A percentile compares a stretch with the other conserved stretches of the same genome.
Evolutionary conservation across 495 filamentous ascomycete genomes (phyloP).

Genomic region (Monascus purpureus): DNA sequence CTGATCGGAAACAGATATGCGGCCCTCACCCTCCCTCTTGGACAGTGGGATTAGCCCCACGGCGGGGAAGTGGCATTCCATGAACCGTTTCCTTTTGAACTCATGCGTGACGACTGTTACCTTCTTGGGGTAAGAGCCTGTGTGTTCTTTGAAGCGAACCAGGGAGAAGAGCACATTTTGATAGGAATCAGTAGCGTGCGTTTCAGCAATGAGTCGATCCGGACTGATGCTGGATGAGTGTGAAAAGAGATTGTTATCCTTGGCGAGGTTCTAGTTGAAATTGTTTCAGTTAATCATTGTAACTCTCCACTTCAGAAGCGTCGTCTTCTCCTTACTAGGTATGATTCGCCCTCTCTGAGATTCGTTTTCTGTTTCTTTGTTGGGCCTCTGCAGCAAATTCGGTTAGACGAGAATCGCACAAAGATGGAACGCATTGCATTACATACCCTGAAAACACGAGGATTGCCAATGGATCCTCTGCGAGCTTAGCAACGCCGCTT

Average conservation of each 20-base stretch:
- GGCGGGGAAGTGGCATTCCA: constrained; percentile 52
- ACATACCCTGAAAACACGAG: constrained; percentile 59
- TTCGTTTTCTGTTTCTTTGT: constrained; percentile 39
- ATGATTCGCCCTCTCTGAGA: constrained; percentile 53
- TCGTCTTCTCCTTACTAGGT: constrained; percentile 29
- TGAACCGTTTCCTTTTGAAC: constrained; percentile 57
- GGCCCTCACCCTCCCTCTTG: neutral
- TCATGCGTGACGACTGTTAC: constrained; percentile 61
- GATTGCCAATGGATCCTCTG: constrained; percentile 23
- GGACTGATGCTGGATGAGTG: constrained; percentile 6
- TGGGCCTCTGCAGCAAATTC: constrained; percentile 33
- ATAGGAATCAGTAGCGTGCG: constrained; percentile 63
- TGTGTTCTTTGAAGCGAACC: constrained; percentile 37
- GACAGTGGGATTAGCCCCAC: constrained; percentile 30
- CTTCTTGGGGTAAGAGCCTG: constrained; percentile 18
- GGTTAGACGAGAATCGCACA: constrained; percentile 1
- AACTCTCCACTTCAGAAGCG: neutral
- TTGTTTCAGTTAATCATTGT: constrained; percentile 4
- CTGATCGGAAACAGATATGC: constrained; percentile 13
- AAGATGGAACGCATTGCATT: neutral
- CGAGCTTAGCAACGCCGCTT: constrained; percentile 39
- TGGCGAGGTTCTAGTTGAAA: constrained; percentile 30
- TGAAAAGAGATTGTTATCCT: constrained; percentile 24
- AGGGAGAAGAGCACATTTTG: constrained; percentile 65
- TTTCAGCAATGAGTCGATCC: constrained; percentile 37